Evolutionary conservation across 805 yeast genomes (phyloP), one percentile per base, ranked within the genome.

Genomic region (Brettanomyces bruxellensis): DNA sequence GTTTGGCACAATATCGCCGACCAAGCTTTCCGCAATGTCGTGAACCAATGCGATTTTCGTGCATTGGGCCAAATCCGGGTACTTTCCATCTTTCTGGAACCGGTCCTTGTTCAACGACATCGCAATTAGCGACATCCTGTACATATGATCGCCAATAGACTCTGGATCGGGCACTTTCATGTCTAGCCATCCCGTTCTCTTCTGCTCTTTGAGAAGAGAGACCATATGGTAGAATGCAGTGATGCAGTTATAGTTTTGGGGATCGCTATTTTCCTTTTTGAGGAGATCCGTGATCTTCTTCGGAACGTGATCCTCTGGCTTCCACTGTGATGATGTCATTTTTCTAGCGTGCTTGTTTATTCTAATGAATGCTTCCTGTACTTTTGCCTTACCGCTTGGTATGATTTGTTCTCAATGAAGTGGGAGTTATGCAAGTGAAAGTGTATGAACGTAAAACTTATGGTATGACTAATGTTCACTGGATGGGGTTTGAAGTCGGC

Each of bases 141-240:
- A 90, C 96, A 90, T 90, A 64, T 91, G 97, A 65, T 90, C 97
- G n/a, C 87, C 76, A 44, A 89, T 88, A 44, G 85, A 77, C 64
- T 88, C 86, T 3, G 82, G 80, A 25, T 69, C 56, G 1, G 70
- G 70, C 14, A 70, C 60, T 9, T 77, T 74, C 57, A 78, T 79
- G 59, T 88, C 91, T 22, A 91, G 65, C 98, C 98, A 91, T 2
- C 99, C 99, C 0, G 99, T 91, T 61, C 99, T 75, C 54, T 75
- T 80, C 58, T 87, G 91, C 4, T 79, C 70, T 64, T 91, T 91
- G 55, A 91, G 70, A 34, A 80, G 71, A 44, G 83, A 74, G 0
- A 87, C 76, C 32, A 88, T 76, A 58, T 86, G 87, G 43, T 64
- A 64, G 43, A 66, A 66, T 28, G 66, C 66, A 47, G 54, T 56